Base-by-base conservation (phyloP, 2,329 filamentous ascomycete species). In the Fusarium armeniacum region DNA sequence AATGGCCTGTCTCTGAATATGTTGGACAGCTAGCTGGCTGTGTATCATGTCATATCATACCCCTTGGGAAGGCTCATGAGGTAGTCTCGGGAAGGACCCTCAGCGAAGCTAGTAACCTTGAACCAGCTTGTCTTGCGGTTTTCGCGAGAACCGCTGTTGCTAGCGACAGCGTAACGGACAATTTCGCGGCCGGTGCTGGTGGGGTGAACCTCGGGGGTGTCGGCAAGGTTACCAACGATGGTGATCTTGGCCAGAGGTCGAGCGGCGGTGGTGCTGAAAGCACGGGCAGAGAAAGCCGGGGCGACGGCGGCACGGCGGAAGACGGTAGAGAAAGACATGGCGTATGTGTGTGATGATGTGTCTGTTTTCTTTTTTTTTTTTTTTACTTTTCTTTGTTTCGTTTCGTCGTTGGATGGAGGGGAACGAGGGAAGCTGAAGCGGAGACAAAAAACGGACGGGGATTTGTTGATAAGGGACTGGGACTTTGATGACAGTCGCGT, bases 61-160 rank as follows among this genome's bases (percentile, higher is more conserved):
- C 95, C 95, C 85, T 98, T 98, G 57, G 89, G 89, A 80, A 98
- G 81, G 75, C 81, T 84, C 76, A 92, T 82, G 73, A 97, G 78
- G 76, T 87, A 91, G 68, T 97, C 92, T 76, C 90, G 90, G 78
- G 87, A 84, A 51, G 86, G 81, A 15, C 91, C 92, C 70, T 93
- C 89, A 16, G 83, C 82, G 78, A 98, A 98, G 82, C 86, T 89
- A 35, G 89, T 85, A 58, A 98, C 85, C 61, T 86, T 86, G 86
- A 97, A 98, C 92, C 92, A 98, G 84, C 91, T 96, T 32, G 91
- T 93, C 78, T 89, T 86, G 77, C 89, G 85, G 81, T 93, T 91
- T 18, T 95, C 91, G 70, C 82, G 83, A 65, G 84, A 81, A 16
- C 93, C 93, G 63, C 79, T 80, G 79, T 83, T 90, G 75, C 89